phyloP scores from a whole-genome alignment of 495 filamentous ascomycete genomes.

The Saxispiralis lemnorum region DNA sequence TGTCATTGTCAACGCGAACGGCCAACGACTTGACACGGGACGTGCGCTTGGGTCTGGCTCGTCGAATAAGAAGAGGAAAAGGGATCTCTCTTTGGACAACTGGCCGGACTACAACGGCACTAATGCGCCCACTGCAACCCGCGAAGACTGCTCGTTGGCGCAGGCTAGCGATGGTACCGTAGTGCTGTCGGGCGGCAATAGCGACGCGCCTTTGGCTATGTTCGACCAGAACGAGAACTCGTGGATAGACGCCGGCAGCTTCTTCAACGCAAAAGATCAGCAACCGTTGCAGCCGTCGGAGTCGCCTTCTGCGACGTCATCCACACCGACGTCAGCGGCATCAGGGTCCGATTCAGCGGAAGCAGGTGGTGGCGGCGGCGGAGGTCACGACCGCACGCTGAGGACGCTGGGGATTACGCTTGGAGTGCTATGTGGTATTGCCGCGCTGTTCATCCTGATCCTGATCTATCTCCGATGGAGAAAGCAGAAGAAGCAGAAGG shows the following conservation, averaged over 20 bases:
- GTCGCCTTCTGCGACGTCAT: constrained; percentile 24
- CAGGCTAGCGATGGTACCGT: constrained; percentile 42
- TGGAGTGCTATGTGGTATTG: constrained; percentile 56
- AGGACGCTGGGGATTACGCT: constrained; percentile 64
- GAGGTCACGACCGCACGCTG: constrained; percentile 25
- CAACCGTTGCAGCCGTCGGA: constrained; percentile 16
- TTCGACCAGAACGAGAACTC: constrained; percentile 64
- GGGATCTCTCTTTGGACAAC: constrained; percentile 34
- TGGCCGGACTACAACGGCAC: constrained; percentile 68
- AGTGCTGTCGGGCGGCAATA: constrained; percentile 60
- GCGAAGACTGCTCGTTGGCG: constrained; percentile 44
- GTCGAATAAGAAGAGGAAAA: constrained; percentile 25
- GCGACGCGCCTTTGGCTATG: constrained; percentile 47
- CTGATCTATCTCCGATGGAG: constrained; percentile 52
- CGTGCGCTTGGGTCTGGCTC: constrained; percentile 21
- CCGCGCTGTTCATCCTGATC: constrained; percentile 46
- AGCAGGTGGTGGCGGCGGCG: constrained; percentile 12
- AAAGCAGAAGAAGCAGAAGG: constrained; percentile 33
- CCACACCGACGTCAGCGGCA: constrained; percentile 25
- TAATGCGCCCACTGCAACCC: constrained; percentile 42
- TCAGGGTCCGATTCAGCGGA: constrained; percentile 25
- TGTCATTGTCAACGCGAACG: constrained; percentile 37
- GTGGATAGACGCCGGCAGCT: constrained; percentile 59
- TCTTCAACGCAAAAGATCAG: constrained; percentile 37
- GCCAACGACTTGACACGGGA: constrained; percentile 25